Evolutionary conservation across 1,139 yeast species (phyloP).

Genomic region (Geotrichum australiense): DNA sequence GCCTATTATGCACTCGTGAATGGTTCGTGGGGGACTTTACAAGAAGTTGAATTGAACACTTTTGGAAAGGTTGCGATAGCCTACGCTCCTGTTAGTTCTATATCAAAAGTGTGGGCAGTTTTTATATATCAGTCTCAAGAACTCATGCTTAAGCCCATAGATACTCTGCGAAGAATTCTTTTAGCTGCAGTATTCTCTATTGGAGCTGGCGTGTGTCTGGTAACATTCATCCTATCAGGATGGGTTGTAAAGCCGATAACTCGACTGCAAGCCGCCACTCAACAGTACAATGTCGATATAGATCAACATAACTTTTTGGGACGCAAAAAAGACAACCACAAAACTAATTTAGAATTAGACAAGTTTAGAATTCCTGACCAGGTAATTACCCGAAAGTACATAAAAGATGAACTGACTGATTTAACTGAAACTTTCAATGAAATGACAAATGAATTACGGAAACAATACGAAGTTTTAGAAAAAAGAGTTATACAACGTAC

Average conservation of each 20-base stretch:
- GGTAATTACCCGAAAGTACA: conserved; percentile 26
- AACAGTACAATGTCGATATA: conserved; percentile 35
- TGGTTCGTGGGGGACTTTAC: conserved; percentile 44
- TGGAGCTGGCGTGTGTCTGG: conserved; percentile 66
- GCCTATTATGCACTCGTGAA: conserved; percentile 33
- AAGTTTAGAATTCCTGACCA: conserved; percentile 31
- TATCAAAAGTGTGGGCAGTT: conserved; percentile 58
- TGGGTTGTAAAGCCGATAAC: conserved; percentile 84
- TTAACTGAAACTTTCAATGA: conserved; percentile 85
- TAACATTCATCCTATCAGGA: conserved; percentile 77
- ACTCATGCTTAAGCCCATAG: conserved; percentile 58
- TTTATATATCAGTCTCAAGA: conserved; percentile 57
- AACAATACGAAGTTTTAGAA: conserved; percentile 78
- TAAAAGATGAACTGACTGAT: conserved; percentile 84
- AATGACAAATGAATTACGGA: conserved; percentile 84
- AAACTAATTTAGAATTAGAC: not conserved
- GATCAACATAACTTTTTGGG: not conserved
- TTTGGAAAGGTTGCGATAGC: conserved; percentile 59
- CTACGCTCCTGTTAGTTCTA: conserved; percentile 48
- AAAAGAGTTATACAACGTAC: conserved; percentile 83
- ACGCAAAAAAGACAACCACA: not conserved
- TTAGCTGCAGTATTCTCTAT: conserved; percentile 75
- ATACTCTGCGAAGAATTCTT: conserved; percentile 58
- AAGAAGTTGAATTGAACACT: conserved; percentile 38
- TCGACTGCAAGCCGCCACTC: conserved; percentile 78